Evolutionary conservation across 177 flowering plant species (phyloP), one percentile per base, ranked within the genome.

Genomic region (Vitis hybrid): DNA sequence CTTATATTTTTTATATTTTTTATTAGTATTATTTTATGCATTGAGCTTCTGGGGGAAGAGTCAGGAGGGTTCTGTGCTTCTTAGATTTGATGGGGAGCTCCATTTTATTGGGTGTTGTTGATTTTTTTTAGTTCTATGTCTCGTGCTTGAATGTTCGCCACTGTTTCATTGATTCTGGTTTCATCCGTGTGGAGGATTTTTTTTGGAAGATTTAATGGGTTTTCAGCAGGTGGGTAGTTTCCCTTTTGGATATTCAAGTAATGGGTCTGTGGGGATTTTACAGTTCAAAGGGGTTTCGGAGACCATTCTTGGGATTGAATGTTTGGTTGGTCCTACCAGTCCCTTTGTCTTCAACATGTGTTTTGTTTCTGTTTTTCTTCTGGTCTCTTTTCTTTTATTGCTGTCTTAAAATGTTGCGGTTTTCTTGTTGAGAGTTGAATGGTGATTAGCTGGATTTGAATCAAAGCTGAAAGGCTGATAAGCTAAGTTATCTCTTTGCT

Each of bases 401-500:
- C 10, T 15, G n/a, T 27, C 67, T 58, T 53, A 48, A 18, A 76
- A 52, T 49, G 59, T 12, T 67, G 20, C 58, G 52, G 52, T 66
- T 66, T 65, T 75, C 73, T 66, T 73, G 74, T 65, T 70, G 70
- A 68, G 68, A 35, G 65, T 82, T 68, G 76, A 74, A 52, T 71
- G 69, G 68, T 62, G 48, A 53, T 9, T 74, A 79, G 75, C 79
- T 82, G 76, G 69, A 79, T 84, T 84, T 78, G 78, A 84, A 84
- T 84, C 85, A 76, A 86, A 79, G 84, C 63, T 61, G 74, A 66
- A 62, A 72, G 72, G 76, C 50, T 75, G 82, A 79, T 72, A 70
- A 77, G 78, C 56, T 64, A 74, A 66, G 73, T 24, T 64, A 64
- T 72, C 62, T 67, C 64, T 76, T 64, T 72, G 69, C 61, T 62